Percentiles rank a stretch among this genome's conserved stretches.
Evolutionary conservation across 345 rosid species (phyloP).

Genomic region (Dovyalis caffra): DNA sequence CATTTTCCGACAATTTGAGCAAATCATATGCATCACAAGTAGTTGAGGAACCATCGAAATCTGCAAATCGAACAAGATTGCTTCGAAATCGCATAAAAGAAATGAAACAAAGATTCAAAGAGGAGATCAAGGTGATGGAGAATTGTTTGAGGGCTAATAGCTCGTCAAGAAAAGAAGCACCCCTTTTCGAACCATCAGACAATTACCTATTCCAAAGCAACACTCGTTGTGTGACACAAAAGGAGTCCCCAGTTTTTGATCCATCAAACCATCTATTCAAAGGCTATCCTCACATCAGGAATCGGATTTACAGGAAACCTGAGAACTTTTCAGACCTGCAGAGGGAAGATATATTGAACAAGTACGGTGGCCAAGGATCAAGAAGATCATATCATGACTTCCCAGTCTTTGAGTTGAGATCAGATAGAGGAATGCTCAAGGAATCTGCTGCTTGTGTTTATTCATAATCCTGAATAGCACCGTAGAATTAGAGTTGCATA

Average conservation of each 20-base stretch:
- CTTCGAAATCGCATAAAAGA: constrained; percentile 24
- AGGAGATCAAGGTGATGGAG: constrained; percentile 80
- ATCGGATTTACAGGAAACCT: constrained; percentile 24
- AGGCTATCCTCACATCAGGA: constrained; percentile 82
- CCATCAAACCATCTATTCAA: constrained; percentile 51
- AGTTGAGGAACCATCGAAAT: constrained; percentile 5
- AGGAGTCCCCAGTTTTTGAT: constrained; percentile 69
- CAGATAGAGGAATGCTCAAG: constrained; percentile 39
- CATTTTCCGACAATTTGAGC: constrained; percentile 5
- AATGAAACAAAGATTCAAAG: constrained; percentile 61
- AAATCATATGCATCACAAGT: constrained; percentile 8
- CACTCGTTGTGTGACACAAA: constrained; percentile 14
- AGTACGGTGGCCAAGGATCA: constrained; percentile 11
- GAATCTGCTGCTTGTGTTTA: constrained; percentile 55
- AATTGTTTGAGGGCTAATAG: constrained; percentile 56
- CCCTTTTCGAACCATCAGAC: constrained; percentile 27
- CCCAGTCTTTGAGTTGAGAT: constrained; percentile 47
- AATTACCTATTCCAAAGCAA: constrained; percentile 11
- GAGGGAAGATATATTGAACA: constrained; percentile 14
- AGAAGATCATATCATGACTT: constrained; percentile 19
- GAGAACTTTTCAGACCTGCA: constrained; percentile 26
- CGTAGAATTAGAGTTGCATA: background rate
- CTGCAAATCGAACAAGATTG: constrained; percentile 28
- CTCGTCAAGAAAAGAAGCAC: constrained; percentile 28
- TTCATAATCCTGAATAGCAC: constrained; percentile 27